These are phyloP conservation scores for Ophiostoma fasciatum DNA, from an alignment of 2,329 filamentous ascomycete species.

Conservation along the genomic window DNA sequence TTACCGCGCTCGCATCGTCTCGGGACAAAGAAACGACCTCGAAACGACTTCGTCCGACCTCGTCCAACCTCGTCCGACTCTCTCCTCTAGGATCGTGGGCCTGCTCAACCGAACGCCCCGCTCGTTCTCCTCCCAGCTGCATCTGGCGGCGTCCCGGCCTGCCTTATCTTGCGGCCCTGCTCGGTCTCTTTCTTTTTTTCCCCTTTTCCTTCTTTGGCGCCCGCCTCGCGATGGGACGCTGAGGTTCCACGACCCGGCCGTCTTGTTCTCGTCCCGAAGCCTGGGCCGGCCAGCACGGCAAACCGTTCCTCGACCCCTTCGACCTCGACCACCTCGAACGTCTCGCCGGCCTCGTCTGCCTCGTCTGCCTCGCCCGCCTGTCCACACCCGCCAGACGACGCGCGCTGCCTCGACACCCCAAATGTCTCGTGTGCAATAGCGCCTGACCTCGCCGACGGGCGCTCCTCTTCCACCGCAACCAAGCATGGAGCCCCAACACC, in stretches of 20 bases:
- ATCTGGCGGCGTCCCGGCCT: too few species aligned
- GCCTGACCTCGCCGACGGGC: conserved; percentile 5
- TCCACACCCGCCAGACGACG: too few species aligned
- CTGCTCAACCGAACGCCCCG: too few species aligned
- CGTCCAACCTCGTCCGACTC: too few species aligned
- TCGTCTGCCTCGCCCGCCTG: too few species aligned
- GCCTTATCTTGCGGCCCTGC: background rate
- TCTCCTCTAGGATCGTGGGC: too few species aligned
- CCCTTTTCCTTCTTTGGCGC: background rate
- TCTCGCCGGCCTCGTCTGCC: too few species aligned
- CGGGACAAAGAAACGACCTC: too few species aligned
- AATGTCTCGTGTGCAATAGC: conserved; percentile 7
- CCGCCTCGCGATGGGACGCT: background rate
- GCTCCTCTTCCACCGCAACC: background rate
- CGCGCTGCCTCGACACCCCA: background rate
- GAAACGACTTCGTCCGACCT: too few species aligned
- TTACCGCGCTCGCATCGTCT: too few species aligned
- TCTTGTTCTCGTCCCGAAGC: background rate
- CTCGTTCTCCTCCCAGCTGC: too few species aligned
- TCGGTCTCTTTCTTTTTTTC: background rate
- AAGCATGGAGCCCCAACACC: conserved; percentile 16
- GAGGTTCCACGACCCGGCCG: background rate
- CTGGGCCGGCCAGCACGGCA: too few species aligned
- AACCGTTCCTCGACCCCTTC: background rate
- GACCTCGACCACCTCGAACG: background rate